Evolutionary conservation across 768 basidiomycete species (phyloP).

Genomic region (Lactifluus rugatus): DNA sequence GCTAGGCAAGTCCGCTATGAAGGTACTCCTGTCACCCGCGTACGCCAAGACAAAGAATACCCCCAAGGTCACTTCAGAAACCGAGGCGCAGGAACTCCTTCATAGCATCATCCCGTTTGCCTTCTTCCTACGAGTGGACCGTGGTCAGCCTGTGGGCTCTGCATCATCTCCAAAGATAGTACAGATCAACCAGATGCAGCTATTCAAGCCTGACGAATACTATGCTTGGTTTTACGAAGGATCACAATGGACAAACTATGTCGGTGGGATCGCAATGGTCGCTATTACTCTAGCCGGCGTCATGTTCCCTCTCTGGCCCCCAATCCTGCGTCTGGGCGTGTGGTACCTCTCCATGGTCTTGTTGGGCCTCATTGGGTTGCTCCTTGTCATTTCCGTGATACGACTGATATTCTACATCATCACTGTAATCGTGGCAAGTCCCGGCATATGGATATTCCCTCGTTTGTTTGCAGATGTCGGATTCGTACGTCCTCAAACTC

Average conservation of each 20-base stretch:
- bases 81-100: conserved; percentile 63
- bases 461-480: conserved; percentile 97
- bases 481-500: conserved; percentile 57
- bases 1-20: conserved; percentile 84
- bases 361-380: conserved; percentile 78
- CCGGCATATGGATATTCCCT: conserved; percentile 99
- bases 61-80: conserved; percentile 61
- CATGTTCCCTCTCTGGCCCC: conserved; percentile 99
- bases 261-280: conserved; percentile 87
- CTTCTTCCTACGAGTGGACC: conserved; percentile 89
- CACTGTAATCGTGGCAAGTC: conserved; percentile 74
- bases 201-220: conserved; percentile 70
- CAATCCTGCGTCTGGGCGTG: conserved; percentile 83
- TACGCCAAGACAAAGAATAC: conserved; percentile 80
- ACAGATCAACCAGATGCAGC: conserved; percentile 71
- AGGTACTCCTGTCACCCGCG: conserved; percentile 86
- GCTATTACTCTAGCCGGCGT: conserved; percentile 89
- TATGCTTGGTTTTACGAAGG: conserved; percentile 98
- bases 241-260: conserved; percentile 86
- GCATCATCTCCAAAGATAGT: conserved; percentile 72
- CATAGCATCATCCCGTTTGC: conserved; percentile 67
- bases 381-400: conserved; percentile 85
- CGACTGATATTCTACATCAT: conserved; percentile 90
- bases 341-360: conserved; percentile 90
- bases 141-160: conserved; percentile 52